Percentiles rank a stretch among this genome's conserved stretches.
phyloP scores from a whole-genome alignment of 1,284 basidiomycete species.

The Ceratobasidium sp. region DNA sequence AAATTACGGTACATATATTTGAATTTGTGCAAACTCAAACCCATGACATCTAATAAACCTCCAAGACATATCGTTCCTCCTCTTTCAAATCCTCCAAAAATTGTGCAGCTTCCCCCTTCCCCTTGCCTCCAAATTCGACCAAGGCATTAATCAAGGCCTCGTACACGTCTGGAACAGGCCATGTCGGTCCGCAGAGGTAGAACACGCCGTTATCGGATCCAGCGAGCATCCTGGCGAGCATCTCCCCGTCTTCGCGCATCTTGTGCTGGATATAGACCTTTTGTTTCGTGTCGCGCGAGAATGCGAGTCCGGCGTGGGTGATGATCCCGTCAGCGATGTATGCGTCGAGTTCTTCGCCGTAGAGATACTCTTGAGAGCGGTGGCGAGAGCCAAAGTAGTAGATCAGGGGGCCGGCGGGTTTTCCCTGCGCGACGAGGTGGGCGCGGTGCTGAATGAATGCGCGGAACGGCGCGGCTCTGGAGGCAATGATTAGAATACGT shows the following conservation, averaged over 20 bases:
- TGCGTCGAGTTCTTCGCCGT: constrained; percentile 91
- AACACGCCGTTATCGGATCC: constrained; percentile 74
- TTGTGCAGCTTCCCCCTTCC: constrained; percentile 75
- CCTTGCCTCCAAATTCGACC: constrained; percentile 74
- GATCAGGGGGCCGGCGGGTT: constrained; percentile 88
- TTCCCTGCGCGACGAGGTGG: constrained; percentile 77
- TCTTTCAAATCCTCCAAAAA: constrained; percentile 94
- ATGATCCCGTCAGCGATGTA: constrained; percentile 86
- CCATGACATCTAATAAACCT: constrained; percentile 64
- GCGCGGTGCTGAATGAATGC: constrained; percentile 97
- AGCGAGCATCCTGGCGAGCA: constrained; percentile 78
- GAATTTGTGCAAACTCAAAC: background rate
- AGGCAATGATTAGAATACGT: background rate
- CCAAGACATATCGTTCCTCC: constrained; percentile 96
- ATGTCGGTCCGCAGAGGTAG: constrained; percentile 97
- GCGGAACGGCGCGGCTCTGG: constrained; percentile 91
- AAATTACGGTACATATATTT: background rate
- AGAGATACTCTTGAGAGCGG: constrained; percentile 94
- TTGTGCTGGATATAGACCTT: constrained; percentile 99
- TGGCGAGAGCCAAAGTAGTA: constrained; percentile 99
- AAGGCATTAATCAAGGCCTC: constrained; percentile 88
- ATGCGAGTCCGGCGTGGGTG: constrained; percentile 91
- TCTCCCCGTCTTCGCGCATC: constrained; percentile 89
- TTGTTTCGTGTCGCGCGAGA: constrained; percentile 90
- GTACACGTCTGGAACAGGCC: constrained; percentile 98